These are phyloP conservation scores for Fusarium mundagurra DNA, from an alignment of 2,329 filamentous ascomycete species.

Conservation along the genomic window DNA sequence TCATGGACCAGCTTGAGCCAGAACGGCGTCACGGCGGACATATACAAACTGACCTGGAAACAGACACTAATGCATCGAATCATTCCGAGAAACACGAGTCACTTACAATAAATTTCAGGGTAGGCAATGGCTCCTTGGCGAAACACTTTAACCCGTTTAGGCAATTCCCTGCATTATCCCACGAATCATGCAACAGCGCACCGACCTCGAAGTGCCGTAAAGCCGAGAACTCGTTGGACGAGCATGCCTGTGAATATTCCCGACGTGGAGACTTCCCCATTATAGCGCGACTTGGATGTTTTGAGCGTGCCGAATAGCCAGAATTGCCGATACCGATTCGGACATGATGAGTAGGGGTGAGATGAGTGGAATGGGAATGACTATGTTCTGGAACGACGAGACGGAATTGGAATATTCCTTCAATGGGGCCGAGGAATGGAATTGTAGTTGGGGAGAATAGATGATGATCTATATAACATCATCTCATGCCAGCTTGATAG, in stretches of 20 bases:
- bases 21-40: neutral
- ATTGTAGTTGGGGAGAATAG: neutral
- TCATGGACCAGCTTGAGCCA: no score
- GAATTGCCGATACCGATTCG: neutral
- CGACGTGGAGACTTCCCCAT: neutral
- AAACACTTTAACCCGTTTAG: neutral
- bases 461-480: neutral
- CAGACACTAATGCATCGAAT: neutral
- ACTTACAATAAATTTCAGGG: neutral
- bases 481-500: neutral
- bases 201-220: neutral
- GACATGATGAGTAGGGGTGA: neutral
- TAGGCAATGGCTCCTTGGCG: neutral
- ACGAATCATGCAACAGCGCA: neutral
- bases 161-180: neutral
- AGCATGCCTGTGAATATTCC: neutral
- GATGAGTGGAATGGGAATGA: neutral
- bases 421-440: rapidly evolving
- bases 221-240: neutral
- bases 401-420: neutral
- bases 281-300: neutral
- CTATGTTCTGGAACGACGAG: neutral
- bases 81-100: neutral
- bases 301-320: neutral
- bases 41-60: neutral